Base-by-base conservation (phyloP, 306 rosid species). In the Begonia peltatifolia region DNA sequence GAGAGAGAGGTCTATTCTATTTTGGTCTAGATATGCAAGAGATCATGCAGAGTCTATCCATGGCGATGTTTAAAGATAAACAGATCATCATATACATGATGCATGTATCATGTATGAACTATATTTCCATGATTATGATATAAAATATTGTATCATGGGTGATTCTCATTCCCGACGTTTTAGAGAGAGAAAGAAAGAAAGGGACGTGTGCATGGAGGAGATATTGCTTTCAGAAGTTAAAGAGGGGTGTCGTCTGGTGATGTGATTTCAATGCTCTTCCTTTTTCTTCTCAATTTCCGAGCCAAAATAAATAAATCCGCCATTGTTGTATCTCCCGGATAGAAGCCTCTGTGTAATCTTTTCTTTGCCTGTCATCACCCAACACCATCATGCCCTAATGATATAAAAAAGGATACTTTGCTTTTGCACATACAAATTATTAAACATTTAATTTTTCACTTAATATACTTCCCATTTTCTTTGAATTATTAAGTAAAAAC, bases 201-300 rank as follows among this genome's bases (percentile, higher is more conserved):
- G 14, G 12, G 48, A 44, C 48, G 12, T 11, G 12, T 10, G n/a
- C 12, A 10, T 44, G 48, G 14, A n/a, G 14, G 48, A 44, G 48
- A 44, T 10, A n/a, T 44, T 44, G 14, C 48, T 44, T 10, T 44
- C 48, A 44, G 48, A 44, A n/a, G 12, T 44, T 10, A n/a, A n/a
- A 44, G 48, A n/a, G n/a, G 79, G 20, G 57, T 22, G 66, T 46
- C 79, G 88, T 81, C 87, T 76, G 71, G 65, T 52, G 77, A 64
- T 76, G 75, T 68, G 81, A 51, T 68, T 66, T 58, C 64, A 22
- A 50, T 60, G 18, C 50, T 38, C 11, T 62, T 12, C 50, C 12
- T 23, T 18, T 52, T 58, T 14, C 73, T 48, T 82, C 75, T 79
- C 76, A 79, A 75, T 65, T 82, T 82, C 75, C 79, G 76, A 71